Base-by-base conservation (phyloP, 2,329 filamentous ascomycete genomes). In the Fusarium begoniae region DNA sequence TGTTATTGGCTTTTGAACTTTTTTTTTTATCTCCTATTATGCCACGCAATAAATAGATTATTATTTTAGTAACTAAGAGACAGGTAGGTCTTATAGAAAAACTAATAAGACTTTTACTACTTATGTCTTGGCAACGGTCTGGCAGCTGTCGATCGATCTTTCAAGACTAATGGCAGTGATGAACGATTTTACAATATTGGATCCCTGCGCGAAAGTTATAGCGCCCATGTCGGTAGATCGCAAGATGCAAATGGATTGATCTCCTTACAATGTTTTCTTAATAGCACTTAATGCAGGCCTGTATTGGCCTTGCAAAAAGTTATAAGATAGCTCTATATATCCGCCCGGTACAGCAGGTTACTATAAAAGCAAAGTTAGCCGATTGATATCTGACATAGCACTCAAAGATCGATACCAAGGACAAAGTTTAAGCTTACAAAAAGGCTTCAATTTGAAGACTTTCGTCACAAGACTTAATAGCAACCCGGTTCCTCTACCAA, bases 31-130 rank as follows among this genome's bases (percentile, higher is more conserved):
- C 30, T 32, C 5, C 8, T 6, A n/a, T 18, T 7, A 50, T 18
- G 6, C 6, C 0, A 24, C 2, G 4, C 4, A 20, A 24, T 35
- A 2, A 20, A 11, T 6, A 6, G 1, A 11, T 14, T 11, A 11
- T 24, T 35, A 0, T 6, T 24, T 24, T 18, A 1, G 7, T 17
- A 1, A 14, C 8, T 0, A 5, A 18, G 2, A 13, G 8, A 13
- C 28, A 2, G 11, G 7, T 5, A n/a, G 28, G 15, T 3, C 5
- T 14, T 2, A 6, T 1, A 13, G 5, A 18, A 32, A 13, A n/a
- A 3, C 17, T 0, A 1, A 10, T 35, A 1, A 20, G 22, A 9
- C 8, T 24, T 11, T 20, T 14, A 13, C 9, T 2, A 3, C 10
- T 8, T 22, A 8, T 17, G 14, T 7, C 10, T 28, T 28, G 10